Evolutionary conservation across 2,329 filamentous ascomycete genomes (phyloP), one percentile per base, ranked within the genome.

Genomic region (Amauroascus niger): DNA sequence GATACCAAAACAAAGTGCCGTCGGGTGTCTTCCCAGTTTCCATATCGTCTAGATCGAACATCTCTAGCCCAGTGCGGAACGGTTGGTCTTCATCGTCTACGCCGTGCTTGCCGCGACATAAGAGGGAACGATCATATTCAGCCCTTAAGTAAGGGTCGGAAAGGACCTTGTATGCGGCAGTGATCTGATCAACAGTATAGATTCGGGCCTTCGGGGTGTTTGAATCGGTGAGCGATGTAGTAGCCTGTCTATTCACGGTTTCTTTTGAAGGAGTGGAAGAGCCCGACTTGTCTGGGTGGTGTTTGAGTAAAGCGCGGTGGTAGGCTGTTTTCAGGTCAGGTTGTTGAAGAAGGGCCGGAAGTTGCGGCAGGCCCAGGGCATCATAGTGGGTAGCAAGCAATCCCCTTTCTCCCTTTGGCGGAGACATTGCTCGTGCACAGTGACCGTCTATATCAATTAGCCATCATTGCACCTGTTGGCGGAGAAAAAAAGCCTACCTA

Each of bases 31-130:
- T 26, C 71, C 48, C 69, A 43, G 67, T 73, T 8, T 58, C 62
- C 51, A 81, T 59, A 58, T 82, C 79, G 59, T 79, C 78, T 24
- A 83, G 63, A 68, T 83, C 80, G 33, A 81, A 71, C 5, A 74
- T 64, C 55, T 83, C 80, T 6, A 82, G 65, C 0, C 79, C 79
- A 0, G 74, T 75, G 54, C 72, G 76, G 55, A 67, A 76, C 28
- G 65, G 64, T 14, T 50, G 52, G 3, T 41, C 58, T 53, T 53
- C 57, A n/a, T 43, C 55, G 16, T 55, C 58, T 41, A 46, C 55
- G 32, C 26, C 53, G 20, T 55, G 53, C 16, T 59, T 58, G 63
- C 58, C 60, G 65, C 66, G 59, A 14, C 67, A 65, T 43, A 28
- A n/a, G 2, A 76, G 65, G 1, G 62, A 55, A 2, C 68, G 69